These are phyloP conservation scores for Hymenoscyphus repandus DNA, from an alignment of 2,329 filamentous ascomycete genomes.

Conservation along the genomic window DNA sequence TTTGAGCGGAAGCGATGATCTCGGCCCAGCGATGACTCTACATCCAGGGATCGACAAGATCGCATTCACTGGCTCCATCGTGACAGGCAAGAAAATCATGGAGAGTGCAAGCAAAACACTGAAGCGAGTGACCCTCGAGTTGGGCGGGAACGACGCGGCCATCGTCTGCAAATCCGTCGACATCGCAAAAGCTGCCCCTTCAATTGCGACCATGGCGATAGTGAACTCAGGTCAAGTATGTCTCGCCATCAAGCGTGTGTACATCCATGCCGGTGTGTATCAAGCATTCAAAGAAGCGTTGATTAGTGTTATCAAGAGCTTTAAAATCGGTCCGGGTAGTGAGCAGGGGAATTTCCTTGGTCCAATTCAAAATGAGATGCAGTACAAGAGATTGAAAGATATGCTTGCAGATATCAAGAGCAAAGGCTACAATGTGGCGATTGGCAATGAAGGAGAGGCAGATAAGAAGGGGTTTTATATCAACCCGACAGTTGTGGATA, in stretches of 20 bases:
- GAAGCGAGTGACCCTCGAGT: conserved; percentile 47
- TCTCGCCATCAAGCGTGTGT: conserved; percentile 52
- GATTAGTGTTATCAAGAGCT: conserved; percentile 41
- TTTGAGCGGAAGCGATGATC: conserved; percentile 39
- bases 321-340: conserved; percentile 34
- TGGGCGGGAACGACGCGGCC: conserved; percentile 49
- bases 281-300: conserved; percentile 46
- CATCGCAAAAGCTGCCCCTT: conserved; percentile 40
- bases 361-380: conserved; percentile 59
- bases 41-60: conserved; percentile 50
- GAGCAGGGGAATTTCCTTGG: conserved; percentile 39
- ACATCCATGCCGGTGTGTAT: conserved; percentile 55
- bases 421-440: conserved; percentile 45
- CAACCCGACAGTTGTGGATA: conserved; percentile 52
- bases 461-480: conserved; percentile 48
- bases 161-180: conserved; percentile 48
- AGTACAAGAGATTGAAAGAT: conserved; percentile 53
- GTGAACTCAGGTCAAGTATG: conserved; percentile 51
- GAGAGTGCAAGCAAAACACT: conserved; percentile 43
- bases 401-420: conserved; percentile 50
- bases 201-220: conserved; percentile 43
- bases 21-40: conserved; percentile 45
- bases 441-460: conserved; percentile 34
- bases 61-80: conserved; percentile 49
- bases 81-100: conserved; percentile 43